Conservation (phyloP, 495 filamentous ascomycete species). For the Xylaria cubensis region DNA sequence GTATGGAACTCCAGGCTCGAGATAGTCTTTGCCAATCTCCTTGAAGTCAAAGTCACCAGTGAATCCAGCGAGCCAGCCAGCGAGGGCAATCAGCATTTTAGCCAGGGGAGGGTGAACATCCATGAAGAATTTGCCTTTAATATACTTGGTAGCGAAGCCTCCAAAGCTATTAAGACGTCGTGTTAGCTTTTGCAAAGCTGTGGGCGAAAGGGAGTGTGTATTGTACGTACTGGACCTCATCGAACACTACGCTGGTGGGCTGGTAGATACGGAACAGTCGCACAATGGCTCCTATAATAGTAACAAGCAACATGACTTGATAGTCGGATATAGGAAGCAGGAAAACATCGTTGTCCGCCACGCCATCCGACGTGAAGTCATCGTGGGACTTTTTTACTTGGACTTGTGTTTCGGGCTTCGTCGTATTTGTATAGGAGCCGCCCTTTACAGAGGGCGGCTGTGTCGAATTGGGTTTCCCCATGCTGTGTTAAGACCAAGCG, state of each 20-base stretch:
- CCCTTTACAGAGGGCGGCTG: conserved; percentile 48
- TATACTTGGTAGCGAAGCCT: conserved; percentile 97
- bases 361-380: conserved; percentile 71
- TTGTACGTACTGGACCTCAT: conserved; percentile 91
- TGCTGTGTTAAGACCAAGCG: conserved; percentile 30
- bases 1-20: conserved; percentile 94
- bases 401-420: conserved; percentile 43
- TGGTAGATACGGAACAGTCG: conserved; percentile 96
- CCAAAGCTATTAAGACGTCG: conserved; percentile 73
- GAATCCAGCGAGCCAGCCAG: conserved; percentile 94
- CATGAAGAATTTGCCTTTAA: conserved; percentile 99
- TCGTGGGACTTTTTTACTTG: conserved; percentile 41
- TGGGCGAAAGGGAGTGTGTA: conserved; percentile 19
- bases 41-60: conserved; percentile 98
- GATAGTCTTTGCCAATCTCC: conserved; percentile 98
- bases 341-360: conserved; percentile 74
- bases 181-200: conserved; percentile 31
- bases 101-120: conserved; percentile 98
- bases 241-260: conserved; percentile 95
- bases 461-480: conserved; percentile 50
- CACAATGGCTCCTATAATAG: conserved; percentile 76
- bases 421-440: conserved; percentile 33
- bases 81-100: conserved; percentile 92
- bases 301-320: conserved; percentile 72
- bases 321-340: conserved; percentile 82